Conservation (phyloP, 805 yeast species). For the Lachancea waltii region DNA sequence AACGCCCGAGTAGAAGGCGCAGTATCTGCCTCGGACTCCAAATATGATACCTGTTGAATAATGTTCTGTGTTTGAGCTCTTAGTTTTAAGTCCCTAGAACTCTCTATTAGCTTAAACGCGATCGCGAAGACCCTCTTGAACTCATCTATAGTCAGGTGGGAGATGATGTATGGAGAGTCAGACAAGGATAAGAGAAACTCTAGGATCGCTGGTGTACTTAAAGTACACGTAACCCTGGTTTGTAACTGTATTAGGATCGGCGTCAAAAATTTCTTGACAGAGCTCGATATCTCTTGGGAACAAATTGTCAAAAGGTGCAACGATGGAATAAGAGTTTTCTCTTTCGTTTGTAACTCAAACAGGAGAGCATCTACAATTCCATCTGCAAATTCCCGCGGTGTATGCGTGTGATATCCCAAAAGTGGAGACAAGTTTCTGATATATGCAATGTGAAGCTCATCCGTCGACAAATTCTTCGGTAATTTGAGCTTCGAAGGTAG, state of each 20-base stretch:
- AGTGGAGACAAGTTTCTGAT: slow-evolving; percentile 58
- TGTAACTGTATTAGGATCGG: slow-evolving; percentile 70
- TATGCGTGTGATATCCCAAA: slow-evolving; percentile 50
- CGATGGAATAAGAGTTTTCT: slow-evolving; percentile 69
- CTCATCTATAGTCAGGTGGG: slow-evolving; percentile 71
- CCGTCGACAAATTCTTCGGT: slow-evolving; percentile 43
- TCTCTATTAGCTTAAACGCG: slow-evolving; percentile 72
- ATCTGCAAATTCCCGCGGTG: slow-evolving; percentile 55
- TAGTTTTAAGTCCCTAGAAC: slow-evolving; percentile 46
- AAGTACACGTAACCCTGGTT: slow-evolving; percentile 62
- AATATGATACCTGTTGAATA: slow-evolving; percentile 18
- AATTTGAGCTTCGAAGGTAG: slow-evolving; percentile 39
- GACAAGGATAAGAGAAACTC: slow-evolving; percentile 67
- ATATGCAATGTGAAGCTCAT: slow-evolving; percentile 60
- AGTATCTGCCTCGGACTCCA: slow-evolving; percentile 46
- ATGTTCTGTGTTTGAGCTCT: slow-evolving; percentile 9
- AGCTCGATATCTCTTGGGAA: slow-evolving; percentile 72
- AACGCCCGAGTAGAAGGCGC: slow-evolving; percentile 46
- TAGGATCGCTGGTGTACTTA: slow-evolving; percentile 64
- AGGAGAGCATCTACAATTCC: slow-evolving; percentile 54
- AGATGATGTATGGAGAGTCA: slow-evolving; percentile 57
- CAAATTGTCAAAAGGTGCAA: slow-evolving; percentile 70
- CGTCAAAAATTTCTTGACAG: slow-evolving; percentile 60
- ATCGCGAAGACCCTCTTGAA: slow-evolving; percentile 76
- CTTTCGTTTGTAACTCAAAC: slow-evolving; percentile 60